A percentile compares a stretch with the other conserved stretches of the same genome.
Evolutionary conservation across 2,329 filamentous ascomycete genomes (phyloP).

Genomic region (Apiospora rasikravindrae): DNA sequence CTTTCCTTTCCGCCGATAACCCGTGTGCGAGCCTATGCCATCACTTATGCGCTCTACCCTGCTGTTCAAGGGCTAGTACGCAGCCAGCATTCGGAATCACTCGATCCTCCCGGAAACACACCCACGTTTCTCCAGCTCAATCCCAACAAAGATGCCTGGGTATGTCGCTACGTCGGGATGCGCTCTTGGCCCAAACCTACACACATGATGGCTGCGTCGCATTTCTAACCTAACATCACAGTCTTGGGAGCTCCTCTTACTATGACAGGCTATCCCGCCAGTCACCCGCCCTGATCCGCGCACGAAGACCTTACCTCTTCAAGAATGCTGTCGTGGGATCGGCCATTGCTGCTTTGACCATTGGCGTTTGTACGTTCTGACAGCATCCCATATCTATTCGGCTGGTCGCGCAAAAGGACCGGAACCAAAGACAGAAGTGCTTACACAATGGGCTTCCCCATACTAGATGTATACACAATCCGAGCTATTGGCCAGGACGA

Average conservation of each 20-base stretch:
- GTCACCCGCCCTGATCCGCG: slow-evolving; percentile 87
- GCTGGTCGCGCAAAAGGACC: neutral
- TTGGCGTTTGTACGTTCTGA: slow-evolving; percentile 82
- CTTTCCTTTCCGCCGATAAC: neutral
- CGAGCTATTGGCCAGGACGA: slow-evolving; percentile 92
- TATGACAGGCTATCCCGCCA: slow-evolving; percentile 89
- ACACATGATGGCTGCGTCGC: neutral
- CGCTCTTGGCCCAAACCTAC: neutral
- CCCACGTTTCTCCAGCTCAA: neutral
- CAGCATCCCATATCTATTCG: neutral
- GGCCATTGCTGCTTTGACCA: slow-evolving; percentile 75
- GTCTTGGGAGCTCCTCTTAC: slow-evolving; percentile 70
- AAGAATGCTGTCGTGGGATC: slow-evolving; percentile 86
- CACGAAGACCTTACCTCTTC: slow-evolving; percentile 87
- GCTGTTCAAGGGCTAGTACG: neutral
- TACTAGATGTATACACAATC: slow-evolving; percentile 67
- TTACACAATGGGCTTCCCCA: neutral
- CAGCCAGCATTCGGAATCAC: neutral
- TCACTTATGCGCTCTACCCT: neutral
- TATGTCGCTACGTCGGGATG: neutral
- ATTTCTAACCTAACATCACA: slow-evolving; percentile 26
- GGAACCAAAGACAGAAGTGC: neutral
- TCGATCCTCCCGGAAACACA: neutral
- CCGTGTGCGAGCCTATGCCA: neutral
- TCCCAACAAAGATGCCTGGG: slow-evolving; percentile 17